A percentile compares a stretch with the other conserved stretches of the same genome.
Conservation (phyloP, 225 moss, liverwort and hornwort genomes). For the Antitrichia curtipendula region DNA sequence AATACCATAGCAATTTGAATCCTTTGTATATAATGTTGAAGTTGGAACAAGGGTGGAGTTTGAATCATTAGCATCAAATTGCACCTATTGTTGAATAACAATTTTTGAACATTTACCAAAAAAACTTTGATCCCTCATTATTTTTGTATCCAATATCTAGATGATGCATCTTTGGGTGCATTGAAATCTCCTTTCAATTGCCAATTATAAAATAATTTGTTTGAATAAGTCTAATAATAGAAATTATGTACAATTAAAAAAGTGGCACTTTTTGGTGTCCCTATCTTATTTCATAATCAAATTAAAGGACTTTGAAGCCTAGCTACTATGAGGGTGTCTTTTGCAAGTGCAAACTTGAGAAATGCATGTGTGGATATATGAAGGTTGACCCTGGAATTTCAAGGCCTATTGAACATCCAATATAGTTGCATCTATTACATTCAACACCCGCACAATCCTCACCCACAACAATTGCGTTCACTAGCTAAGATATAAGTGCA, state of each 20-base stretch:
- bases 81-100: too few relatives aligned
- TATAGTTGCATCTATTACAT: too few relatives aligned
- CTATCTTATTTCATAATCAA: background rate
- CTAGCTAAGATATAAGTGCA: too few relatives aligned
- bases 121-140: background rate
- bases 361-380: too few relatives aligned
- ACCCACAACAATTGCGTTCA: too few relatives aligned
- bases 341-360: background rate
- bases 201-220: background rate
- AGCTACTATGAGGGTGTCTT: background rate
- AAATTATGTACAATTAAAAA: fast-evolving
- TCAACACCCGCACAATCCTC: too few relatives aligned
- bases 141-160: fast-evolving
- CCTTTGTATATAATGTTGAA: background rate
- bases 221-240: background rate
- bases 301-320: background rate
- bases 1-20: background rate
- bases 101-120: background rate
- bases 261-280: background rate
- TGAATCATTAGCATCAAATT: too few relatives aligned
- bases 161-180: background rate
- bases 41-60: background rate
- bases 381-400: background rate
- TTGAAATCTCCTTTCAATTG: background rate
- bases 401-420: background rate